Base-by-base conservation (phyloP, 495 filamentous ascomycete genomes). In the Clavariopsis aquatica region DNA sequence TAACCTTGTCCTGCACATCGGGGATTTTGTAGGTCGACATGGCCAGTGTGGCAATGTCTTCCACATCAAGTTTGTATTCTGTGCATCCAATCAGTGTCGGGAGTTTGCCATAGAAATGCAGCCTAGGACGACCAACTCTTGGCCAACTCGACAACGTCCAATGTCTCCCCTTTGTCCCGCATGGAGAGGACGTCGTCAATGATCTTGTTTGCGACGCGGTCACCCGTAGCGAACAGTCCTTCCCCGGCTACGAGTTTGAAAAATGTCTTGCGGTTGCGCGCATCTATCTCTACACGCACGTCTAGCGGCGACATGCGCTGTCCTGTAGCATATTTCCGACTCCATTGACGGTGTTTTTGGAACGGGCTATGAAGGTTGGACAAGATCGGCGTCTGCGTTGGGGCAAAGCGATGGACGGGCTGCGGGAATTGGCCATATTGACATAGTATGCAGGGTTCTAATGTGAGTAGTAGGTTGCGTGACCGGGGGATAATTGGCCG, bases 391-490 rank as follows among this genome's bases (percentile, higher is more conserved):
- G 47, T 27, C 4, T 7, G 20, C 20, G 23, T 19, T 2, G n/a
- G 10, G 7, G 57, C 26, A 60, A 47, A 9, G 19, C 27, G 49
- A 51, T 34, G 43, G 56, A 38, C 15, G 13, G 56, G 56, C 34
- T 26, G 41, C 9, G 27, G 45, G n/a, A 59, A 52, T 51, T 59
- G 53, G 27, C 61, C 55, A 3, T 51, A 53, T 19, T 54, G 38
- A 27, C 66, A 69, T 41, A 64, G 62, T 38, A 69, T 24, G 38
- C 66, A 69, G 8, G 52, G 12, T 8, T 53, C 41, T 2, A 43
- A 5, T 26, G 10, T 62, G 34, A 60, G 28, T 13, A 62, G 15
- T 3, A 23, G 3, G 1, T 24, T 45, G 0, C 28, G 9, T 3
- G 45, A 17, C 20, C 49, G 61, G 19, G n/a, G n/a, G 4, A 20